Conservation (phyloP, 176 grass and related monocot species). For the Paspalum notatum region DNA sequence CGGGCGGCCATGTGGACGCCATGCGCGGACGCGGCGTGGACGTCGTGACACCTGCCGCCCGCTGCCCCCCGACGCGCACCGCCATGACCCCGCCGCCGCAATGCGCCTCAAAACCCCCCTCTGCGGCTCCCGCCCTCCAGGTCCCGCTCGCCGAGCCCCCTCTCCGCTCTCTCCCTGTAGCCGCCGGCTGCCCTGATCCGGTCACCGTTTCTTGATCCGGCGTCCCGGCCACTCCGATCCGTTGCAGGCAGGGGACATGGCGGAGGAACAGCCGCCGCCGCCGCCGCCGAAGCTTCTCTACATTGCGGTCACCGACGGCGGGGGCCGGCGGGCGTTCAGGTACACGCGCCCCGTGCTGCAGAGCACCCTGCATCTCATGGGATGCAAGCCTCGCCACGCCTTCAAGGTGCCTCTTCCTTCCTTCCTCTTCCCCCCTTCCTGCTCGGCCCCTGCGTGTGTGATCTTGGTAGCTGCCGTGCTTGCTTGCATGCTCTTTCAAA, state of each 20-base stretch:
- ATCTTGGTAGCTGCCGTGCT: constrained; percentile 24
- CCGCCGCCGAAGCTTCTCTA: constrained; percentile 70
- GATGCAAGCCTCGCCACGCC: constrained; percentile 96
- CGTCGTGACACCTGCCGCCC: constrained; percentile 44
- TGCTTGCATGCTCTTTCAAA: neutral
- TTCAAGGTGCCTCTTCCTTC: constrained; percentile 62
- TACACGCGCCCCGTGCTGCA: constrained; percentile 89
- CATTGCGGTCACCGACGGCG: constrained; percentile 75
- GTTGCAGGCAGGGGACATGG: constrained; percentile 40
- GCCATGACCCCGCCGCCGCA: constrained; percentile 41
- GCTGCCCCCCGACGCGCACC: neutral
- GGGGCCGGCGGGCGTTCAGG: constrained; percentile 56
- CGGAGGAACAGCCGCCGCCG: constrained; percentile 21
- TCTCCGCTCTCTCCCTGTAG: too few relatives aligned
- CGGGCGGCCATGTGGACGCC: constrained; percentile 57
- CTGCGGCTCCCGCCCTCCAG: constrained; percentile 27
- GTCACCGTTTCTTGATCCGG: constrained; percentile 21
- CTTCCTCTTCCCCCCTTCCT: neutral
- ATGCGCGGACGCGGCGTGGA: constrained; percentile 56
- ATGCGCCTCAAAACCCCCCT: constrained; percentile 45
- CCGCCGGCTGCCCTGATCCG: neutral
- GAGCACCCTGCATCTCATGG: constrained; percentile 98
- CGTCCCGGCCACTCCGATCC: neutral
- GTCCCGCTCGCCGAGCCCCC: constrained; percentile 19
- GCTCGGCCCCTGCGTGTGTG: neutral